Evolutionary conservation across 257 asterid species (phyloP), one percentile per base, ranked within the genome.

Genomic region (Prunella vulgaris): DNA sequence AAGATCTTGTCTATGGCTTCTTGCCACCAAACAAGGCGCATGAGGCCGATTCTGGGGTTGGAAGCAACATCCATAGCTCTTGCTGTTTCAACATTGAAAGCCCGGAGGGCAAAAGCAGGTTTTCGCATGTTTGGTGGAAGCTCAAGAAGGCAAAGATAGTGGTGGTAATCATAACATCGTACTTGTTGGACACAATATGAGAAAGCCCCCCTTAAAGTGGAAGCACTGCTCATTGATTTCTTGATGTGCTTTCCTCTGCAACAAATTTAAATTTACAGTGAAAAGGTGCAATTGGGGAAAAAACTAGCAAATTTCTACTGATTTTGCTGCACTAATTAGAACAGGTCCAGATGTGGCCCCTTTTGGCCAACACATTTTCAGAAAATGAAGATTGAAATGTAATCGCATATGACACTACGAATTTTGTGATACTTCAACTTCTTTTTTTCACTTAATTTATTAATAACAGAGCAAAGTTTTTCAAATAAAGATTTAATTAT

Each of bases 131-230:
- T 71, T 65, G 87, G 90, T 13, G 99, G 97, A 51, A 93, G 96
- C 81, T 93, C 97, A 42, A 93, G 96, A 72, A 93, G 97, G 85
- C 99, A 93, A 10, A 93, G 96, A 73, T 93, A 93, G 84, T 90
- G 97, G 71, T 89, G 97, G 66, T 93, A 90, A 74, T 93, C 97
- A 76, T 93, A 93, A 30, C 18, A 83, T 21, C 97, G 82, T n/a
- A 93, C 99, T 84, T 90, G 97, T 75, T 93, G 95, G 53, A 76
- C 76, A 5, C 76, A 76, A 49, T 93, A 88, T 62, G 97, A 90
- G 69, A 93, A 76, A 24, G 99, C 95, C 32, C 76, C 74, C 56
- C 93, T 82, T 30, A 86, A 74, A 20, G 83, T 58, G 22, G 92
- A 74, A 68, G 78, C 76, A 66, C 81, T 77, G 65, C 66, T 89